These are phyloP conservation scores for Cladobotryum mycophilum DNA, from an alignment of 2,329 filamentous ascomycete species.

Conservation along the genomic window DNA sequence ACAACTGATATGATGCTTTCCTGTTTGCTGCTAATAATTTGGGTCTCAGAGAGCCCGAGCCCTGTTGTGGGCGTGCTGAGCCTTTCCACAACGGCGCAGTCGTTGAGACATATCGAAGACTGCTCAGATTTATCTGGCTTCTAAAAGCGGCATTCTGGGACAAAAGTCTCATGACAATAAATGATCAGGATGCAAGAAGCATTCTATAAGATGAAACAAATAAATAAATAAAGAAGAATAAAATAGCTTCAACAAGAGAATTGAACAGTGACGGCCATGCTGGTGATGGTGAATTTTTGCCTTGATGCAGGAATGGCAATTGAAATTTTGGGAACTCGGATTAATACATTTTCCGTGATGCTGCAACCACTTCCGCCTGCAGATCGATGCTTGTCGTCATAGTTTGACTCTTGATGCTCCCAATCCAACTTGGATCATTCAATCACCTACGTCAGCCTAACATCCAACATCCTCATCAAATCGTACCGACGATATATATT, in stretches of 20 bases:
- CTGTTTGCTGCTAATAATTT: not conserved
- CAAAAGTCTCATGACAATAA: conserved; percentile 25
- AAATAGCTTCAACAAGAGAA: not conserved
- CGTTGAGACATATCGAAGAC: conserved; percentile 21
- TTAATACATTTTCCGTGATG: conserved; percentile 5
- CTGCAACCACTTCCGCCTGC: conserved; percentile 2
- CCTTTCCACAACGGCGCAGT: conserved; percentile 11
- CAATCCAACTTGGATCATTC: conserved; percentile 3
- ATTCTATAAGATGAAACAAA: not conserved
- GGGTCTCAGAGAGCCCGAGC: too few species aligned
- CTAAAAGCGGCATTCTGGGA: conserved; percentile 21
- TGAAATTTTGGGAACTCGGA: conserved; percentile 5
- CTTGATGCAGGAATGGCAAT: too few species aligned
- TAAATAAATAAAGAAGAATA: not conserved
- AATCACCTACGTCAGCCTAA: not conserved
- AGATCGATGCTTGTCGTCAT: conserved; percentile 10
- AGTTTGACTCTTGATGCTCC: not conserved
- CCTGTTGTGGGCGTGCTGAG: not conserved
- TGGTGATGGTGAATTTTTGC: too few species aligned
- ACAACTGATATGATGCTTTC: not conserved
- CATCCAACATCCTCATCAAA: not conserved
- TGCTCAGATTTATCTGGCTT: conserved; percentile 16
- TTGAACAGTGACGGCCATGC: not conserved
- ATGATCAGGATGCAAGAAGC: conserved; percentile 1
- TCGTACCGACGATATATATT: not conserved